A percentile compares a stretch with the other conserved stretches of the same genome.
phyloP scores from a whole-genome alignment of 495 filamentous ascomycete species.

The Penicillium flavigenum region DNA sequence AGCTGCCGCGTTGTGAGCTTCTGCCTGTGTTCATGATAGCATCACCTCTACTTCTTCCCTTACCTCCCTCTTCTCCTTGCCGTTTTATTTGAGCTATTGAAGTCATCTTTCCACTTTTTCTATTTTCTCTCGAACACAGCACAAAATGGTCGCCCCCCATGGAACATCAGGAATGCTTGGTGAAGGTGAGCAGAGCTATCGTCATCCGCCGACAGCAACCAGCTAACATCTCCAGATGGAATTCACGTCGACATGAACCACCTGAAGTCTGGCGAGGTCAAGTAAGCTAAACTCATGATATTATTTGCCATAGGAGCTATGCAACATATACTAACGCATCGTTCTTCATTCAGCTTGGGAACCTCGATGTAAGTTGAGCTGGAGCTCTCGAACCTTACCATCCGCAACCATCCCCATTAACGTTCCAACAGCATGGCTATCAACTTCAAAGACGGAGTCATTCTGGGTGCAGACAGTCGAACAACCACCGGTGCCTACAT shows the following conservation, averaged over 20 bases:
- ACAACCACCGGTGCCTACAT: constrained; percentile 99
- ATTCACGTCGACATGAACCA: constrained; percentile 99
- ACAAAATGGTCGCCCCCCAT: constrained; percentile 43
- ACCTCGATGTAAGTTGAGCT: constrained; percentile 83
- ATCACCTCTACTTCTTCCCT: constrained; percentile 21
- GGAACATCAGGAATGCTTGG: constrained; percentile 67
- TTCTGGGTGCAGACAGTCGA: constrained; percentile 92
- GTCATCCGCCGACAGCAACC: constrained; percentile 18
- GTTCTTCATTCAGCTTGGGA: constrained; percentile 63
- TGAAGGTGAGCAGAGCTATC: constrained; percentile 57
- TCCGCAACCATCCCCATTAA: constrained; percentile 18
- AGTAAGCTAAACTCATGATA: constrained; percentile 57
- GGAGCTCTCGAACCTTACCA: constrained; percentile 22
- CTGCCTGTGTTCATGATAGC: constrained; percentile 35
- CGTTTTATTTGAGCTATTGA: constrained; percentile 5
- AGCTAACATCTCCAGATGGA: constrained; percentile 68
- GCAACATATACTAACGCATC: constrained; percentile 30
- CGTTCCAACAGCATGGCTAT: constrained; percentile 59
- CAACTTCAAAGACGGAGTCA: constrained; percentile 96
- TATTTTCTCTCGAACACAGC: constrained; percentile 3
- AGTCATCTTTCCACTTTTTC: constrained; percentile 5
- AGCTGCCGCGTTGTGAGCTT: constrained; percentile 40
- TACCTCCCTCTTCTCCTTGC: constrained; percentile 15
- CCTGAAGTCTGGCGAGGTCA: constrained; percentile 84
- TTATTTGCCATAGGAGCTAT: not conserved